These are phyloP conservation scores for Fusarium avenaceum DNA, from an alignment of 2,329 filamentous ascomycete genomes.

Conservation along the genomic window DNA sequence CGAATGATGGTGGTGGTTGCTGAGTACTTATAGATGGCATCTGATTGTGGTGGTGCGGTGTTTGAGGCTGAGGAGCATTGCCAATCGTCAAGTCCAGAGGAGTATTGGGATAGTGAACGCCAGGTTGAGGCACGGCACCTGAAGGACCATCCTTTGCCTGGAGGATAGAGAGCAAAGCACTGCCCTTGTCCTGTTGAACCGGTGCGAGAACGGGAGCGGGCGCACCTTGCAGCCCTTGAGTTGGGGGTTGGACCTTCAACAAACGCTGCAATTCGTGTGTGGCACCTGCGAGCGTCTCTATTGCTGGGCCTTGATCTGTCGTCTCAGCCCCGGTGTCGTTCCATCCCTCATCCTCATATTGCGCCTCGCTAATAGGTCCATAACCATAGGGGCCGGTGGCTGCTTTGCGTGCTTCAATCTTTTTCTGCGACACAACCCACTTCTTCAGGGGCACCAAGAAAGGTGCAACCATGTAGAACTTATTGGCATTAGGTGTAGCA, in stretches of 20 bases:
- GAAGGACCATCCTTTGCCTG: constrained; percentile 53
- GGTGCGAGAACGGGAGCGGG: constrained; percentile 38
- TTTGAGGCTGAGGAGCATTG: constrained; percentile 66
- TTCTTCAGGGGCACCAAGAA: constrained; percentile 88
- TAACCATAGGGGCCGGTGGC: constrained; percentile 58
- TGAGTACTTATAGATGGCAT: constrained; percentile 51
- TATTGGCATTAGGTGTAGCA: constrained; percentile 76
- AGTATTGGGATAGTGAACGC: constrained; percentile 59
- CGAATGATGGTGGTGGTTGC: constrained; percentile 53
- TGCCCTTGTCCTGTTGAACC: constrained; percentile 60
- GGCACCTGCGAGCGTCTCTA: constrained; percentile 65
- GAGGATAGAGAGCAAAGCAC: constrained; percentile 67
- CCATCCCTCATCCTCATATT: constrained; percentile 73
- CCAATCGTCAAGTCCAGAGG: constrained; percentile 67
- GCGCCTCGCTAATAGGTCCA: constrained; percentile 65
- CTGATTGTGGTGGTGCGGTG: constrained; percentile 67
- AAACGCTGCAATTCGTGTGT: constrained; percentile 67
- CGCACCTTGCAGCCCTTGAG: constrained; percentile 61
- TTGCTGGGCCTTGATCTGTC: constrained; percentile 54
- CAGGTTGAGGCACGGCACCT: constrained; percentile 30
- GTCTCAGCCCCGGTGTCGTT: constrained; percentile 54
- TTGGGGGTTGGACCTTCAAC: constrained; percentile 68
- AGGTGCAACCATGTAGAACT: constrained; percentile 98
- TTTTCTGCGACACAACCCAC: constrained; percentile 90
- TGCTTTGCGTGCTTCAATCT: constrained; percentile 70